Conservation (phyloP, 352 stramenopile species). For the Pythium rishiriense region DNA sequence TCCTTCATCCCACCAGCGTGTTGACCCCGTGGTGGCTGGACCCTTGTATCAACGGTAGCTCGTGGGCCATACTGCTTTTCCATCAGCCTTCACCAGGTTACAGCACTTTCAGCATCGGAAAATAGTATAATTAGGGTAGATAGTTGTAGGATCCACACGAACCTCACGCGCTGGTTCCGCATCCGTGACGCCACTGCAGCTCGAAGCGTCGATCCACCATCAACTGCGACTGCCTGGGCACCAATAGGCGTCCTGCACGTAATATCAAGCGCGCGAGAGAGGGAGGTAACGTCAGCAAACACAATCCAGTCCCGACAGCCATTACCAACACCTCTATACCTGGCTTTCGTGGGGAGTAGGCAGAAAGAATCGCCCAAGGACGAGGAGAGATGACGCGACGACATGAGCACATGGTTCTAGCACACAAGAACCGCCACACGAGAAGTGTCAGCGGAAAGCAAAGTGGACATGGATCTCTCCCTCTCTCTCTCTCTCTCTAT, state of each 20-base stretch:
- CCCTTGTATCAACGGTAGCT: slow-evolving; percentile 35
- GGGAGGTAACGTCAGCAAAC: neutral
- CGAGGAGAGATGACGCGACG: slow-evolving; percentile 76
- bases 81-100: slow-evolving; percentile 52
- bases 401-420: slow-evolving; percentile 65
- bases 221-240: slow-evolving; percentile 63
- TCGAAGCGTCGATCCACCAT: slow-evolving; percentile 74
- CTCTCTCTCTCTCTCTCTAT: slow-evolving; percentile 42
- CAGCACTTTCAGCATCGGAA: neutral
- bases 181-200: slow-evolving; percentile 80
- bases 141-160: neutral
- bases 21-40: slow-evolving; percentile 18
- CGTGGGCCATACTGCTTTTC: slow-evolving; percentile 71
- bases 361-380: slow-evolving; percentile 86
- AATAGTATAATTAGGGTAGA: neutral
- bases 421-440: neutral
- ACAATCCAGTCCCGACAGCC: neutral
- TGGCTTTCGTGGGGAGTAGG: slow-evolving; percentile 67
- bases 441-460: neutral
- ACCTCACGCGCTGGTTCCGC: slow-evolving; percentile 78
- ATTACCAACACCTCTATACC: slow-evolving; percentile 25
- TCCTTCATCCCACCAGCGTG: neutral
- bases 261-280: too few species aligned
- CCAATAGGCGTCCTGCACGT: slow-evolving; percentile 50
- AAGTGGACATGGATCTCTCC: neutral